A percentile compares a stretch with the other conserved stretches of the same genome.
Evolutionary conservation across 306 rosid species (phyloP).

Genomic region (Albizia julibrissin): DNA sequence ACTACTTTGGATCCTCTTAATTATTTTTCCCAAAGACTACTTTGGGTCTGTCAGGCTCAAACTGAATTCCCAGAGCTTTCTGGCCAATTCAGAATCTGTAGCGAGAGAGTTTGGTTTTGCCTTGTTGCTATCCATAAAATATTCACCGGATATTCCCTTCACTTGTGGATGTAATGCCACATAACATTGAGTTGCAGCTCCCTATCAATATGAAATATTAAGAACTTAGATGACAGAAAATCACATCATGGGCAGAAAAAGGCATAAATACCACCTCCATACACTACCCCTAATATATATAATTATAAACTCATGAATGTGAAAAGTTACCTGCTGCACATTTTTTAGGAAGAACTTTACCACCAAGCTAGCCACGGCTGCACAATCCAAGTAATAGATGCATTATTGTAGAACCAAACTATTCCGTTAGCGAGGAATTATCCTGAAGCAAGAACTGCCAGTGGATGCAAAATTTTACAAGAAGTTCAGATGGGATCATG

Average conservation of each 20-base stretch:
- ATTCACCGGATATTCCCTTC: slow-evolving; percentile 60
- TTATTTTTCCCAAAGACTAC: slow-evolving; percentile 1
- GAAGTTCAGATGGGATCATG: background rate
- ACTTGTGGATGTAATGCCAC: slow-evolving; percentile 79
- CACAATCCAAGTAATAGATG: slow-evolving; percentile 34
- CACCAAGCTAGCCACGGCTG: slow-evolving; percentile 52
- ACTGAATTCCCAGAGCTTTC: slow-evolving; percentile 76
- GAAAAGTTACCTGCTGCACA: slow-evolving; percentile 62
- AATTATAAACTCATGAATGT: background rate
- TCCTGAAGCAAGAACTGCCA: slow-evolving; percentile 26
- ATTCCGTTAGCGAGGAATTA: background rate
- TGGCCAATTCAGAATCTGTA: slow-evolving; percentile 58
- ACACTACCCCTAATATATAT: background rate
- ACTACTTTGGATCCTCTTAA: background rate
- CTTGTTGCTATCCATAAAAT: slow-evolving; percentile 60
- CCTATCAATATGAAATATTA: slow-evolving; percentile 44
- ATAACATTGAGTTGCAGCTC: slow-evolving; percentile 87
- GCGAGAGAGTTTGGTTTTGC: slow-evolving; percentile 58
- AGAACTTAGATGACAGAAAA: background rate
- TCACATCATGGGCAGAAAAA: slow-evolving; percentile 14
- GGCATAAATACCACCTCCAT: slow-evolving; percentile 15
- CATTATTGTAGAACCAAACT: slow-evolving; percentile 15
- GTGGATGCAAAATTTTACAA: background rate
- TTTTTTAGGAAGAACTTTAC: slow-evolving; percentile 61
- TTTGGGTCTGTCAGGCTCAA: slow-evolving; percentile 46